A percentile compares a stretch with the other conserved stretches of the same genome.
Evolutionary conservation across 2,329 filamentous ascomycete genomes (phyloP).

Genomic region (Pseudogymnoascus sp.): DNA sequence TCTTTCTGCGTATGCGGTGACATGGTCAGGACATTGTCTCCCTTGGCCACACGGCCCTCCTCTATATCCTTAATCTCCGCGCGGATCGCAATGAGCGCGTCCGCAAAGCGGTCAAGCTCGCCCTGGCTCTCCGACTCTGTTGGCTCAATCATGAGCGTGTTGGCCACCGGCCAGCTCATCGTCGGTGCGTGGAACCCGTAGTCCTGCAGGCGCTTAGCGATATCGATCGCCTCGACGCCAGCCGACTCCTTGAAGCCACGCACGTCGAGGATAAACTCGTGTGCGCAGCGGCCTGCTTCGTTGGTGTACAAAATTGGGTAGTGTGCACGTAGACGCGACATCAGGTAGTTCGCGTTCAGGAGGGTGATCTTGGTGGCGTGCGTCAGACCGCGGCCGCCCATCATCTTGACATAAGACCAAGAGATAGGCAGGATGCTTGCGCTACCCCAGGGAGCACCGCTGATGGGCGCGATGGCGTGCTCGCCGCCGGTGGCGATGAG

Average conservation of each 20-base stretch:
- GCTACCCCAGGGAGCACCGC: conserved; percentile 76
- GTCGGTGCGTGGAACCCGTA: conserved; percentile 97
- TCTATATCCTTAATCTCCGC: conserved; percentile 78
- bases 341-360: conserved; percentile 96
- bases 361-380: conserved; percentile 86
- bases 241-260: conserved; percentile 75
- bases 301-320: conserved; percentile 95
- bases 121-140: conserved; percentile 89
- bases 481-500: conserved; percentile 47
- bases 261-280: conserved; percentile 93
- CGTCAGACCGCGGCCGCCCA: conserved; percentile 74
- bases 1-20: conserved; percentile 79
- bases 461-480: conserved; percentile 60
- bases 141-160: conserved; percentile 96
- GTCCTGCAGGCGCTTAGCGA: conserved; percentile 93
- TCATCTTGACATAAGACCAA: conserved; percentile 92
- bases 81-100: conserved; percentile 80
- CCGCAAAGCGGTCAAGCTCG: conserved; percentile 87
- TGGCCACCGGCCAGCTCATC: conserved; percentile 92
- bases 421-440: conserved; percentile 89
- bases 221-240: conserved; percentile 84
- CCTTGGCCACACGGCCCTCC: conserved; percentile 62
- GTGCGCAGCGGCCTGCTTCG: conserved; percentile 74
- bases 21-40: conserved; percentile 81
- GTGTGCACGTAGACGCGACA: conserved; percentile 74